Evolutionary conservation across 768 basidiomycete genomes (phyloP), one percentile per base, ranked within the genome.

Genomic region (Tylopilus vinaceipallidus): DNA sequence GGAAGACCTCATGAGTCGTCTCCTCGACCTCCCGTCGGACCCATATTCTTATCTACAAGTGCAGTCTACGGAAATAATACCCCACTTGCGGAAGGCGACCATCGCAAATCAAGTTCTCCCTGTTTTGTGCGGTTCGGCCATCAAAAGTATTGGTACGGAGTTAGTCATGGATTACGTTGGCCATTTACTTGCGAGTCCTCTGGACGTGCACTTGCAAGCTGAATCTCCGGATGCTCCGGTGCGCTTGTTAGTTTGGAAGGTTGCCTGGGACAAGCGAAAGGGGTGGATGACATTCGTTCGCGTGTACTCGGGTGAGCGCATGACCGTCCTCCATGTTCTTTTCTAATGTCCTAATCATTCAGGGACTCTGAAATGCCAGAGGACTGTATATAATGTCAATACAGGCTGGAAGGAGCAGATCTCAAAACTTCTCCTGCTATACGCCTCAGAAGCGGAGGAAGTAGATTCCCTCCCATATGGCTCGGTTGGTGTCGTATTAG

Each of bases 231-330:
- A 79, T 46, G 62, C 76, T 0, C 80, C 83, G 1, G 60, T 88
- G 20, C 81, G 79, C 30, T 65, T 85, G 54, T 73, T 94, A 23
- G 91, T 88, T 3, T 94, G 92, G 91, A 94, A 94, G 63, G 91
- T 94, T 19, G 76, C 73, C 26, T 92, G 90, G 91, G 90, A 94
- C 60, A 83, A 82, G 50, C 80, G 72, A 49, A 78, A 77, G 57
- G 91, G 91, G 20, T 94, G 91, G 91, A 91, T 94, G 90, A 93
- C 91, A 2, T 94, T 91, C 63, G 85, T 94, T 33, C 77, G 91
- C 22, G 80, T 94, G 17, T 94, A 94, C 66, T 91, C 91, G 45
- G 91, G 91, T 89, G 64, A 53, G 73, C 65, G 5, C 29, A 27
- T 34, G 26, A 24, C 13, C 26, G 10, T 23, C 32, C 16, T 19